Conservation (phyloP, 2,329 filamentous ascomycete species). For the Diplodia seriata region DNA sequence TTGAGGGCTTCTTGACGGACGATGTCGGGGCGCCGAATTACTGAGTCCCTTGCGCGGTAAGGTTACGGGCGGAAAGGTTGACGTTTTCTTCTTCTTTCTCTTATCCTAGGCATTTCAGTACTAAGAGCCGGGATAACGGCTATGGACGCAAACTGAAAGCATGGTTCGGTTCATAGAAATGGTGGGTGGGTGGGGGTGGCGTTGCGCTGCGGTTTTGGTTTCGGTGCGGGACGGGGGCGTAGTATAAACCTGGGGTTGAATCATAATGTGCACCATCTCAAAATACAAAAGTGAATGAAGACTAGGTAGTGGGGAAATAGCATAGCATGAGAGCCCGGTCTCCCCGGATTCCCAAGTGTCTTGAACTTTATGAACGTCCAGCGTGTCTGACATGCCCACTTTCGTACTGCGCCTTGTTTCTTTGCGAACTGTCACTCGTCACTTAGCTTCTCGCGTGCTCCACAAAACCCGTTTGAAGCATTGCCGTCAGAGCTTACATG, state of each 20-base stretch:
- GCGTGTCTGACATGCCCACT: too few relatives aligned
- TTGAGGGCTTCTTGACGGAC: constrained; percentile 52
- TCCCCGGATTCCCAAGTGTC: too few relatives aligned
- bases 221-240: background rate
- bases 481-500: too few relatives aligned
- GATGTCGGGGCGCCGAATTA: constrained; percentile 21
- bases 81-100: background rate
- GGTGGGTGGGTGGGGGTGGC: background rate
- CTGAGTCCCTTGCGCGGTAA: background rate
- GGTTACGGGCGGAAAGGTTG: background rate
- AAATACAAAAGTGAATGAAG: too few relatives aligned
- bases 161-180: background rate
- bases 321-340: too few relatives aligned
- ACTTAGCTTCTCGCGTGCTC: too few relatives aligned
- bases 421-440: too few relatives aligned
- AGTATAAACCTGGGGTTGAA: background rate
- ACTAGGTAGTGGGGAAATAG: too few relatives aligned
- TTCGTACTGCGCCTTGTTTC: too few relatives aligned
- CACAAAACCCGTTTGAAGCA: too few relatives aligned
- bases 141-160: background rate
- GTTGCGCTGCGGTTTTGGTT: background rate
- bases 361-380: too few relatives aligned
- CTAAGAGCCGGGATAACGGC: background rate
- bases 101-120: background rate
- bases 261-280: background rate